Base-by-base conservation (phyloP, 2,329 filamentous ascomycete genomes). In the Colletotrichum sp. region DNA sequence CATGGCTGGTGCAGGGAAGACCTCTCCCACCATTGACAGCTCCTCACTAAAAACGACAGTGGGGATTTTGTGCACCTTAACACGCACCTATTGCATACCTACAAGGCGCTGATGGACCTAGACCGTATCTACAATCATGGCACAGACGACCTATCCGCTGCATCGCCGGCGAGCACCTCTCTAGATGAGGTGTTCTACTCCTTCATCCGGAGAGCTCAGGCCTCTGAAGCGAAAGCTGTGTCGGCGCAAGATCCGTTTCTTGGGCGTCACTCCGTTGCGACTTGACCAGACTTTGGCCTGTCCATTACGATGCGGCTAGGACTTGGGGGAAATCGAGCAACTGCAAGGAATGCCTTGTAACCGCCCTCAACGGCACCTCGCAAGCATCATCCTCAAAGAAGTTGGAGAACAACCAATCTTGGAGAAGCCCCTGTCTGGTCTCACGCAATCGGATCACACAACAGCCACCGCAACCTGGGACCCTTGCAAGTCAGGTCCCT, bases 1-100 rank as follows among this genome's bases (percentile, higher is more conserved):
- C 81, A 83, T 83, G 83, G 81, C 81, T 48, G 75, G 21, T 55
- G 76, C 81, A 81, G 79, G 80, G 79, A 78, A 76, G 69, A 71
- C 61, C 73, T 66, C 43, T 71, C 73, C 78, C 62, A 16, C 67
- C 68, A 21, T 48, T 70, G 64, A 68, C 66, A 72, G 58, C 66
- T 75, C 72, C 68, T 76, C 61, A 32, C 77, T 77, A 70, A 73
- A 75, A 70, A 36, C 69, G 26, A 73, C 15, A 76, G 73, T 71
- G 64, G 78, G 68, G 55, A 62, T 55, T 36, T n/a, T 24, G 24
- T 56, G 36, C 71, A 71, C 28, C 30, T 38, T 21, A 26, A 24
- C 26, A 52, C 52, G 26, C 70, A 55, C 43, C 43, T 52, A 21
- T 52, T 34, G 30, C 52, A 58, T 74, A 6, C 30, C 24, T 52